Evolutionary conservation across 2,329 filamentous ascomycete species (phyloP).

Genomic region (Ceratocystis alfenasii): DNA sequence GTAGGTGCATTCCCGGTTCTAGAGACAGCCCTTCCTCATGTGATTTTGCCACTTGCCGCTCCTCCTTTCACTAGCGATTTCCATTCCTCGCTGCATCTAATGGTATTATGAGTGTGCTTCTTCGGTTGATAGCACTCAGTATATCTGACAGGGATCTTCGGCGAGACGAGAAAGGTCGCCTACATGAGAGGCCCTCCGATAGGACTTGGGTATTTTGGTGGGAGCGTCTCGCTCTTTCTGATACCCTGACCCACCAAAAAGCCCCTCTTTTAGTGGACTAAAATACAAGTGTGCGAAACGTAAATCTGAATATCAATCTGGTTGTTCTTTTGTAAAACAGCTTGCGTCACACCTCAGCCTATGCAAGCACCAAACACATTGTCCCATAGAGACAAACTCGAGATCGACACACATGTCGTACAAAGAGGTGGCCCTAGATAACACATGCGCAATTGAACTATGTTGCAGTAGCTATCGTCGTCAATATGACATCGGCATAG

Average conservation of each 20-base stretch:
- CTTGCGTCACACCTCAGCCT: not conserved
- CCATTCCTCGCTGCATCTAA: not conserved
- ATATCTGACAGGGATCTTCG: not conserved
- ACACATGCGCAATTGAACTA: not conserved
- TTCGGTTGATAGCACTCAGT: not conserved
- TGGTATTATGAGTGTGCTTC: not conserved
- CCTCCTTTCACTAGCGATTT: not conserved
- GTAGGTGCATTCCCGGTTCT: not conserved
- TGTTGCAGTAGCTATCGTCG: not conserved
- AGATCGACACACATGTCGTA: not conserved
- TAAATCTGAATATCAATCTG: not conserved
- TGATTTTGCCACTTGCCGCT: not conserved
- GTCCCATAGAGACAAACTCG: not conserved
- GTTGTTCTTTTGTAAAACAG: slow-evolving; percentile 7
- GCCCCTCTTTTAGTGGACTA: slow-evolving; percentile 9
- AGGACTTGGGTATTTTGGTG: not conserved
- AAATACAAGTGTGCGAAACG: not conserved
- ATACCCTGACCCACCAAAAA: not conserved
- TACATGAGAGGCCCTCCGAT: not conserved
- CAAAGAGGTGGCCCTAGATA: not conserved
- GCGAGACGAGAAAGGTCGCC: not conserved
- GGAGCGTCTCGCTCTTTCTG: not conserved
- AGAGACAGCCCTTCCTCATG: not conserved
- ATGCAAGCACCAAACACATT: not conserved
- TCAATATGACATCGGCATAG: too few relatives aligned